Base-by-base conservation (phyloP, 306 rosid species). In the Cercis canadensis region DNA sequence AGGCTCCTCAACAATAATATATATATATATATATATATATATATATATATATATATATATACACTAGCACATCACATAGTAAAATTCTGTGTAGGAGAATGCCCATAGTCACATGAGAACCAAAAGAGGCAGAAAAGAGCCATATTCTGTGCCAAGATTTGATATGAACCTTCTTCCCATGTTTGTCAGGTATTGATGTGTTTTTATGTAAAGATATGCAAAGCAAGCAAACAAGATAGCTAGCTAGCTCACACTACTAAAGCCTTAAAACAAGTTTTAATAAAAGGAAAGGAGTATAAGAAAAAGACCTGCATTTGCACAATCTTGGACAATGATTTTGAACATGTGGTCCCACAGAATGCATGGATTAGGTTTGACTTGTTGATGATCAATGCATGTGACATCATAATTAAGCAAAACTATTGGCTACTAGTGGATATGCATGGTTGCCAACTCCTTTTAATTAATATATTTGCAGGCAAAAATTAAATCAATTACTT, bases 351-450 rank as follows among this genome's bases (percentile, higher is more conserved):
- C 57, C 69, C 69, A 29, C 56, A 29, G 34, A 45, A 64, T 64
- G 69, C 29, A 14, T n/a, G 69, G 69, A 64, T 64, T 64, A 31
- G 69, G 69, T 64, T 64, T 64, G 69, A 64, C 69, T 55, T 64
- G 7, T 64, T 7, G 6, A 8, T 44, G 14, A 29, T 63, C 18
- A 4, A 7, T 24, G 4, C 37, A 50, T 50, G 24, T 63, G 13
- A 51, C 69, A 46, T 45, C 55, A 63, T 64, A 46, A 84, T 86
- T 82, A 80, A 84, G 75, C 32, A 82, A 80, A 84, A 70, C 83
- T 21, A 52, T 70, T 72, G 75, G 51, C 76, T 73, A 72, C 59
- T 34, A 37, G 32, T 56, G 56, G 67, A 79, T 70, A 46, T 80
- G 75, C 81, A 7, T 77, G 75, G 64, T 59, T 71, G 58, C 14